Evolutionary conservation across 257 asterid species (phyloP).

Genomic region (Solanum chilense): DNA sequence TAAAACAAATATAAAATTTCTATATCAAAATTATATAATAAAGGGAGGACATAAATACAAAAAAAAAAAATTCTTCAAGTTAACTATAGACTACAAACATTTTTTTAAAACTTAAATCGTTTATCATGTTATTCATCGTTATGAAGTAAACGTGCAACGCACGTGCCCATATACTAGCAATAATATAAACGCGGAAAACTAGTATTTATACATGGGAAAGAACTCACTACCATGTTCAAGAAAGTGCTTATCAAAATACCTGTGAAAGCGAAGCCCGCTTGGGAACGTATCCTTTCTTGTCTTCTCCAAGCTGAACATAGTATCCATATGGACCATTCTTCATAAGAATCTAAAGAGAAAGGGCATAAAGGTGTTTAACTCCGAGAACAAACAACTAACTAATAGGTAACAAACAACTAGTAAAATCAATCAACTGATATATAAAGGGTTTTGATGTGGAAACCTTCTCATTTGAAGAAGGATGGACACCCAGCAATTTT

Average conservation of each 20-base stretch:
- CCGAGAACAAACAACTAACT: neutral
- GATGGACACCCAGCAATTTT: conserved; percentile 63
- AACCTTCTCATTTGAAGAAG: conserved; percentile 75
- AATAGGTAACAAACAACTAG: neutral
- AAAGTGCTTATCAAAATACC: conserved; percentile 22
- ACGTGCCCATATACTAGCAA: neutral
- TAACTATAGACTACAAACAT: too few species aligned
- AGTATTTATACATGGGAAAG: neutral
- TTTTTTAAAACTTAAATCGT: too few species aligned
- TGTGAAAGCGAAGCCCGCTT: conserved; percentile 66
- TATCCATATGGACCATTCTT: conserved; percentile 84
- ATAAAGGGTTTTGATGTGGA: neutral
- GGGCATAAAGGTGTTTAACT: neutral
- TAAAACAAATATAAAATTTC: too few species aligned
- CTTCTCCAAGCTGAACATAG: conserved; percentile 95
- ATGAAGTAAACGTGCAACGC: too few species aligned
- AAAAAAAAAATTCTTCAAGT: too few species aligned
- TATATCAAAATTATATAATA: too few species aligned
- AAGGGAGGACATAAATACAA: too few species aligned
- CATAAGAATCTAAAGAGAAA: conserved; percentile 47
- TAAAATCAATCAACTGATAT: neutral
- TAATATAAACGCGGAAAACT: neutral
- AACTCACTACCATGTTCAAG: neutral
- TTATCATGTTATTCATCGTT: too few species aligned
- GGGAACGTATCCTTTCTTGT: conserved; percentile 64